phyloP scores from a whole-genome alignment of 176 grass and related monocot species.

The Cocos nucifera region DNA sequence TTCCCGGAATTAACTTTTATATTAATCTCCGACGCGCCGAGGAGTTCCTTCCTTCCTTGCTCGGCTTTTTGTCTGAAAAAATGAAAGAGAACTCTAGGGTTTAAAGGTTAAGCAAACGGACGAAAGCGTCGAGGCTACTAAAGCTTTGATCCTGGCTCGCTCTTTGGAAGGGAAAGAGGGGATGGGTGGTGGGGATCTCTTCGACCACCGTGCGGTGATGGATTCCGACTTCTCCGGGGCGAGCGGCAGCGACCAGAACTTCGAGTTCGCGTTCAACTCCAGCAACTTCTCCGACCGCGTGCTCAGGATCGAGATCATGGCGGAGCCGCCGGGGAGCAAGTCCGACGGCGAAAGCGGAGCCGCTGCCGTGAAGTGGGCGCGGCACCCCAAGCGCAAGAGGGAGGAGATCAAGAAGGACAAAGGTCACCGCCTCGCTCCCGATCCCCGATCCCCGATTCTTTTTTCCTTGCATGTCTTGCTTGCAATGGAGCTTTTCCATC shows the following conservation, averaged over 20 bases:
- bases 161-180: too few relatives aligned
- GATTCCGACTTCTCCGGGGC: slow-evolving; percentile 58
- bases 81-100: too few relatives aligned
- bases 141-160: too few relatives aligned
- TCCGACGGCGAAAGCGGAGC: slow-evolving; percentile 15
- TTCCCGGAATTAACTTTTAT: too few relatives aligned
- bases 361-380: slow-evolving; percentile 53
- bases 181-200: slow-evolving; percentile 8
- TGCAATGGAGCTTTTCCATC: too few relatives aligned
- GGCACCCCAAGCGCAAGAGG: slow-evolving; percentile 47
- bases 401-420: slow-evolving; percentile 66
- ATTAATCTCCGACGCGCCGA: too few relatives aligned
- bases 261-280: slow-evolving; percentile 85
- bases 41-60: too few relatives aligned
- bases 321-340: slow-evolving; percentile 28
- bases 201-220: slow-evolving; percentile 26
- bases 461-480: too few relatives aligned
- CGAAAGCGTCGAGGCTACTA: too few relatives aligned
- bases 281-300: slow-evolving; percentile 82
- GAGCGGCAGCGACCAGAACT: slow-evolving; percentile 37
- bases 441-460: too few relatives aligned
- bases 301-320: slow-evolving; percentile 67
- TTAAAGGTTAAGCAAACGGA: too few relatives aligned
- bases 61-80: too few relatives aligned
- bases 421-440: slow-evolving; percentile 22